Evolutionary conservation across 306 rosid genomes (phyloP), one percentile per base, ranked within the genome.

Genomic region (Vigna radiata): DNA sequence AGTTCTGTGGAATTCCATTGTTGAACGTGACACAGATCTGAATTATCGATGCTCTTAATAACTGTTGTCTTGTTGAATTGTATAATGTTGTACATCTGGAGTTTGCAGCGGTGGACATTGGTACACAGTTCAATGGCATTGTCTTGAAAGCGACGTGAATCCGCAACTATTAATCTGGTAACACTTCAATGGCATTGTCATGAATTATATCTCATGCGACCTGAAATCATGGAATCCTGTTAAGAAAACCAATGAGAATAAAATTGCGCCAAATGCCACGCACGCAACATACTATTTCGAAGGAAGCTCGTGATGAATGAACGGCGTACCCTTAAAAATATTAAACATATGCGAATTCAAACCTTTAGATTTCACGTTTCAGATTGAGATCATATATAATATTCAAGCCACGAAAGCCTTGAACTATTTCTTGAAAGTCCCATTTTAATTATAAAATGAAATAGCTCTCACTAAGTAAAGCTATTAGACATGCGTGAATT

Each of bases 1-100:
- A 49, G 82, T 70, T 62, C 47, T 76, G 70, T 79, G 79, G 52
- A 77, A 60, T 76, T 64, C 60, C 77, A n/a, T 18, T 80, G 77
- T 83, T 70, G 64, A 71, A 58, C 17, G 49, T 62, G 65, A 81
- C 82, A 48, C 37, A 70, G 61, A 53, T 65, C 59, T 63, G 56
- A 74, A 29, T 77, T 73, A 67, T 76, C 2, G 37, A 80, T 12
- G 37, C 13, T 1, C 36, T 17, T 21, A 88, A 86, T 77, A 74
- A 82, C 53, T 63, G 27, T 66, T 77, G 54, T 69, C 48, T 82
- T 33, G 77, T 81, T 72, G 52, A 76, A 62, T 82, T 60, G 76
- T 79, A 78, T 76, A 68, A 79, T 78, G 10, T 39, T 39, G 76
- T 55, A 81, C 83, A 80, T 72, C 82, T 63, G 67, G 50, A 8